These are phyloP conservation scores for Pythium biforme DNA, from an alignment of 352 stramenopile genomes.

Conservation along the genomic window DNA sequence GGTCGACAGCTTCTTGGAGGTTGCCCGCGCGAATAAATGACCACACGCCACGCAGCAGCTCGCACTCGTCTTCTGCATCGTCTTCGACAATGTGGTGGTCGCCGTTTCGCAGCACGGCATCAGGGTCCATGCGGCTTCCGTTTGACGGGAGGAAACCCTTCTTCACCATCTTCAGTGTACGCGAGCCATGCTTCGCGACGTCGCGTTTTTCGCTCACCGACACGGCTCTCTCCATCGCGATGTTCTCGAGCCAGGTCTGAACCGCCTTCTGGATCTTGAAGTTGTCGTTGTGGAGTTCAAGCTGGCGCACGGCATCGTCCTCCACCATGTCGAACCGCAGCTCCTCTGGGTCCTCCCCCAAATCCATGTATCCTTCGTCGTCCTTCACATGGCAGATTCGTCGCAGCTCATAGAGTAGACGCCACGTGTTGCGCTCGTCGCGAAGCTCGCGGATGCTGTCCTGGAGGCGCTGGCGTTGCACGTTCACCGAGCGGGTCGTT, in stretches of 20 bases:
- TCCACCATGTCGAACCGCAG: constrained; percentile 79
- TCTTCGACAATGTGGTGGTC: constrained; percentile 65
- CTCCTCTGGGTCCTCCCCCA: constrained; percentile 31
- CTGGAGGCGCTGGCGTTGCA: constrained; percentile 38
- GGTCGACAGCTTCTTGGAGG: constrained; percentile 59
- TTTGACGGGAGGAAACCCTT: constrained; percentile 37
- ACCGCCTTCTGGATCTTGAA: constrained; percentile 74
- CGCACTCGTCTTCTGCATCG: constrained; percentile 77
- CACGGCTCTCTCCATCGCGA: constrained; percentile 68
- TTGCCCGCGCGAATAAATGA: constrained; percentile 67
- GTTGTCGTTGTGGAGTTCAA: constrained; percentile 60
- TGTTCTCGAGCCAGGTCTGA: constrained; percentile 80
- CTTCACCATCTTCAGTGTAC: constrained; percentile 62
- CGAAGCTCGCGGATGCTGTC: constrained; percentile 59
- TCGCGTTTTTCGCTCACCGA: constrained; percentile 54
- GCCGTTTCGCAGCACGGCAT: constrained; percentile 62
- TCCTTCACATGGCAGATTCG: constrained; percentile 51
- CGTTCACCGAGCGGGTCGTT: constrained; percentile 17
- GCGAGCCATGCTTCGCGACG: constrained; percentile 38
- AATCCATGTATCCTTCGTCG: constrained; percentile 36
- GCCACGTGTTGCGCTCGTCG: constrained; percentile 86
- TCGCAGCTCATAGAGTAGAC: constrained; percentile 69
- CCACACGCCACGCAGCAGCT: constrained; percentile 77
- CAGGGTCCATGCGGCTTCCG: constrained; percentile 63
- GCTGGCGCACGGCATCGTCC: constrained; percentile 59